A percentile compares a stretch with the other conserved stretches of the same genome.
phyloP scores from a whole-genome alignment of 352 stramenopile genomes.

The Phytophthora meadii region DNA sequence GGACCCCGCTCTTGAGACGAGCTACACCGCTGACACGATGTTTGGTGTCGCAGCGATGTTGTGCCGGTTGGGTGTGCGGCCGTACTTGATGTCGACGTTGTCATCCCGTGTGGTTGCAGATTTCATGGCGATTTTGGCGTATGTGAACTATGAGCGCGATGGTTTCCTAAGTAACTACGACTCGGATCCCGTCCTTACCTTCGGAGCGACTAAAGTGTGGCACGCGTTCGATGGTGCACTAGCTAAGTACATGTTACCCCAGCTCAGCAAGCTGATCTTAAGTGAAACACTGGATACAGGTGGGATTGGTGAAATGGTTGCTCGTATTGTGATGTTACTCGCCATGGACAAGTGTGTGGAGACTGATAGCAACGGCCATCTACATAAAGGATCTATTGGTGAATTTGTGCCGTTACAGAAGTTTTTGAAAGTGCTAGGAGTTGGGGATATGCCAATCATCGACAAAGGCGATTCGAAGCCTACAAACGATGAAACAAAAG shows the following conservation, averaged over 20 bases:
- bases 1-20: background rate
- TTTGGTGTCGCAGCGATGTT: constrained; percentile 20
- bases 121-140: constrained; percentile 17
- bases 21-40: constrained; percentile 5
- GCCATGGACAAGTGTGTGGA: constrained; percentile 16
- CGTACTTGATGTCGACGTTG: constrained; percentile 2
- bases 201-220: constrained; percentile 15
- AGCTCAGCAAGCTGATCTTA: constrained; percentile 13
- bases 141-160: constrained; percentile 13
- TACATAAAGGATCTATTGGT: background rate
- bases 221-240: background rate
- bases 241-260: constrained; percentile 1
- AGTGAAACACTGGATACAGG: constrained; percentile 11
- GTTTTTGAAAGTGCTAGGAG: constrained; percentile 5
- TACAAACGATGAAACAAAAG: background rate
- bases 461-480: background rate
- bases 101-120: constrained; percentile 14
- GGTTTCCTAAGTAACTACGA: constrained; percentile 12
- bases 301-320: constrained; percentile 6
- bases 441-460: background rate
- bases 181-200: constrained; percentile 12
- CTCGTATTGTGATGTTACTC: constrained; percentile 16
- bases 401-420: constrained; percentile 4
- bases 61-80: constrained; percentile 4
- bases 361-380: no score